A percentile compares a stretch with the other conserved stretches of the same genome.
These are phyloP conservation scores for Rutstroemia sydowiana DNA, from an alignment of 2,329 filamentous ascomycete species.

Conservation along the genomic window DNA sequence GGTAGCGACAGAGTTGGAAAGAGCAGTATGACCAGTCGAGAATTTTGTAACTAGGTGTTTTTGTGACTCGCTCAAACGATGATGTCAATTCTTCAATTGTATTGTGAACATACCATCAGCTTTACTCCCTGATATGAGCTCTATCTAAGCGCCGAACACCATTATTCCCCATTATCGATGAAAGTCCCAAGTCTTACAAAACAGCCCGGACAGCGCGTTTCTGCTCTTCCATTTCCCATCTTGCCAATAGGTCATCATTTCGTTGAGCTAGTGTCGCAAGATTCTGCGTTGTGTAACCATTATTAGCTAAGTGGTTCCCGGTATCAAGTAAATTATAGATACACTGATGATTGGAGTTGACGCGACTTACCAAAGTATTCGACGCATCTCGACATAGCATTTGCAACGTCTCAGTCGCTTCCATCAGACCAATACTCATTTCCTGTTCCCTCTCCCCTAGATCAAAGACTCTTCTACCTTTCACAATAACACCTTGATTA, in stretches of 20 bases:
- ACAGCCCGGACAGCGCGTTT: neutral
- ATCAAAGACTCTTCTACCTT: neutral
- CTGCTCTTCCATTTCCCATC: neutral
- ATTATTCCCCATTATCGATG: neutral
- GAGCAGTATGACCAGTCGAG: too few species aligned
- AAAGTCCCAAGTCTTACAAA: neutral
- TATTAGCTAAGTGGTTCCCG: too few species aligned
- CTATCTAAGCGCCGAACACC: neutral
- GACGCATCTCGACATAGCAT: neutral
- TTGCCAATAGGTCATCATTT: neutral
- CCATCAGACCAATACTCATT: neutral
- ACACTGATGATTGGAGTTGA: too few species aligned
- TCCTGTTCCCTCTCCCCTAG: neutral
- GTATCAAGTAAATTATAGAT: neutral
- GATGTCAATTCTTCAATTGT: too few species aligned
- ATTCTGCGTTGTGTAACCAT: constrained; percentile 1
- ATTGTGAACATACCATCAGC: neutral
- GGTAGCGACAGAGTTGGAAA: too few species aligned
- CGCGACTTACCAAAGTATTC: neutral
- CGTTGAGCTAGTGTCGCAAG: neutral
- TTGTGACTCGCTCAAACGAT: too few species aligned
- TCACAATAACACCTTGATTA: neutral
- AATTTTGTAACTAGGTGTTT: too few species aligned
- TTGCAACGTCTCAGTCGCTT: neutral
- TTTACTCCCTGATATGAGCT: neutral